A percentile compares a stretch with the other conserved stretches of the same genome.
Evolutionary conservation across 805 yeast species (phyloP).

Genomic region (Lachancea quebecensis): DNA sequence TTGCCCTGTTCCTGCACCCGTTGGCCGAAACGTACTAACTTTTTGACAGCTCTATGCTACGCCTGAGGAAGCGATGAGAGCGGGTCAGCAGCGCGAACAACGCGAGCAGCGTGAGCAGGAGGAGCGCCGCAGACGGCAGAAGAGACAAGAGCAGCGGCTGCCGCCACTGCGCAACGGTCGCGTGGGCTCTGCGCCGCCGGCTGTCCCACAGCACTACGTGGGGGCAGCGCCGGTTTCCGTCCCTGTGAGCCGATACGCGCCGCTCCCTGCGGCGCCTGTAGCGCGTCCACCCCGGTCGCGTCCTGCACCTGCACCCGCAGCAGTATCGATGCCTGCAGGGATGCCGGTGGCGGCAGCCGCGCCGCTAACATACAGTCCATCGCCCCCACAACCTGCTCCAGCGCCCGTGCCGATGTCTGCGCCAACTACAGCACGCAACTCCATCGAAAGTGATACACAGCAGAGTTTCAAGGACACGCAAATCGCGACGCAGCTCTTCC

Average conservation of each 20-base stretch:
- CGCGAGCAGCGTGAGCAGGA: slow-evolving; percentile 18
- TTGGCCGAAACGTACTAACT: slow-evolving; percentile 6
- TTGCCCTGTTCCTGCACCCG: background rate
- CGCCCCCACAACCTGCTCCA: background rate
- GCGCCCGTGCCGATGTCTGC: background rate
- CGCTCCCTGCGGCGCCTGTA: background rate
- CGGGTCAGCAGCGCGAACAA: slow-evolving; percentile 22
- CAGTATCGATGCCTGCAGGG: background rate
- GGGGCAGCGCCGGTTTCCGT: background rate
- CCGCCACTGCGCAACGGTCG: background rate
- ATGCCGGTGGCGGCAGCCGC: background rate
- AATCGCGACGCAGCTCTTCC: slow-evolving; percentile 27
- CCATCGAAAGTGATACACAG: slow-evolving; percentile 3
- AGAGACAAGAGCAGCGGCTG: slow-evolving; percentile 15
- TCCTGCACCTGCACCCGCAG: background rate
- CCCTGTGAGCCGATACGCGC: background rate
- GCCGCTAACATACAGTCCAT: background rate
- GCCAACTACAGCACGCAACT: background rate
- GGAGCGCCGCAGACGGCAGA: slow-evolving; percentile 21
- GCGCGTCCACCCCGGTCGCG: background rate
- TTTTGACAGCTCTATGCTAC: slow-evolving; percentile 26
- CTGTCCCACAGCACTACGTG: background rate
- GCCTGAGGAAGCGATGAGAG: slow-evolving; percentile 32
- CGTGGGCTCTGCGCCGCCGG: slow-evolving; percentile 2
- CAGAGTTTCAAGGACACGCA: slow-evolving; percentile 22